Percentiles rank a stretch among this genome's conserved stretches.
phyloP scores from a whole-genome alignment of 768 basidiomycete species.

The Lactarius sp. region DNA sequence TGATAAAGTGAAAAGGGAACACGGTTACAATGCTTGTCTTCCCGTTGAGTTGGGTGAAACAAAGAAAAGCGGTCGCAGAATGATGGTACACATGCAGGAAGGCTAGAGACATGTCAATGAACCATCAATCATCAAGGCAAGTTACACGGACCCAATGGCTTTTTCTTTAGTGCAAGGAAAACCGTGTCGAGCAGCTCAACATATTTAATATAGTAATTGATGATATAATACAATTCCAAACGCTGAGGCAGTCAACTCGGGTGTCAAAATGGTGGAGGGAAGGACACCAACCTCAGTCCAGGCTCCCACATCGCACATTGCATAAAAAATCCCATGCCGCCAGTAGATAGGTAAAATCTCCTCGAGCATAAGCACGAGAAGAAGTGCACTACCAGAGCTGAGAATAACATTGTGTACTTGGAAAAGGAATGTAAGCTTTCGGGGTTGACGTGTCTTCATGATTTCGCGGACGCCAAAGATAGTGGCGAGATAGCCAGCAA shows the following conservation, averaged over 20 bases:
- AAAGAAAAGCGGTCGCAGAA: conserved; percentile 93
- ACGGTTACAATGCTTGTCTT: conserved; percentile 75
- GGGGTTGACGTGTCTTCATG: conserved; percentile 74
- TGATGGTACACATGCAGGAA: conserved; percentile 99
- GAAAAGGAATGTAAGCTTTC: conserved; percentile 78
- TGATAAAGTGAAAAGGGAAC: not conserved
- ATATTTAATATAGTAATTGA: conserved; percentile 99
- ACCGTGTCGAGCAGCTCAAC: conserved; percentile 94
- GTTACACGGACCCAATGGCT: conserved; percentile 75
- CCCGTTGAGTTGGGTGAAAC: conserved; percentile 92
- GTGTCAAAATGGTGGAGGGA: conserved; percentile 1
- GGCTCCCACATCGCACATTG: conserved; percentile 68
- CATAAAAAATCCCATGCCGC: conserved; percentile 65
- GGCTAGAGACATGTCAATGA: conserved; percentile 42
- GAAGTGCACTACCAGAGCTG: conserved; percentile 73
- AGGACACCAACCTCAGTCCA: conserved; percentile 78
- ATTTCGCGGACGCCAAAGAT: conserved; percentile 80
- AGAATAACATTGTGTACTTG: conserved; percentile 89
- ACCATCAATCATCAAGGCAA: not conserved
- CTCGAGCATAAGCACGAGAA: conserved; percentile 87
- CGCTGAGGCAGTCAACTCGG: conserved; percentile 42
- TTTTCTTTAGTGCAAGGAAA: conserved; percentile 97
- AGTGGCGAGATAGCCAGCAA: conserved; percentile 78
- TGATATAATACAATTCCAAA: conserved; percentile 95
- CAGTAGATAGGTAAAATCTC: conserved; percentile 80